Evolutionary conservation across 2,329 filamentous ascomycete genomes (phyloP), one percentile per base, ranked within the genome.

Genomic region (Colletotrichum noveboracense): DNA sequence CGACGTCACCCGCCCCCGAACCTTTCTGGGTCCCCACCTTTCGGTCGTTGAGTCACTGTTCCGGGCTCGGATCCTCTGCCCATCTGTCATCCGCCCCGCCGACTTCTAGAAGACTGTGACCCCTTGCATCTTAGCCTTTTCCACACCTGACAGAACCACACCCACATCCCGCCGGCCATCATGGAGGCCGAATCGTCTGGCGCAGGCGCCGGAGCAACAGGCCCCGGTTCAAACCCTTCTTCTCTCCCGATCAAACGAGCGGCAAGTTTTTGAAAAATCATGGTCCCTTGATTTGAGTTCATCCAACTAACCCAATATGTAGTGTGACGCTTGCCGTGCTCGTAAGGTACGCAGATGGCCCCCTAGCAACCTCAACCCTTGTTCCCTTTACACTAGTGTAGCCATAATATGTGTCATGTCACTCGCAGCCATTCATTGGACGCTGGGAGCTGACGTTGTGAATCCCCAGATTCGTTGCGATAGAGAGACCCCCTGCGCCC

Each of bases 281-380:
- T 34, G n/a, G 12, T 32, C 34, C n/a, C 16, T n/a, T 30, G 28
- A 16, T 2, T 21, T 16, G 38, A 61, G 13, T n/a, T n/a, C 21
- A 13, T 34, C 60, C 7, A 26, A 14, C 71, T 77, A 67, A 77
- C n/a, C 5, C 18, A 43, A 10, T 24, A 18, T 36, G 16, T 55
- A 83, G 82, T 83, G 82, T 68, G 82, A 83, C 76, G 80, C 81
- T 68, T 83, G 82, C 66, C 80, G 81, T 75, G 80, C 81, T 65
- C 82, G 82, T 70, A 83, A 83, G 80, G 82, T 83, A 79, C 66
- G 79, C 78, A 36, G 43, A 30, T 26, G 12, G 9, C 30, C 10
- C 24, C 43, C 34, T 24, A 12, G 14, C 28, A 38, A 14, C 82
- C 4, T 85, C 82, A 52, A 82, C 52, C 82, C 84, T 71, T 38